Conservation (phyloP, 139 green algal species). For the Closterium sp. region DNA sequence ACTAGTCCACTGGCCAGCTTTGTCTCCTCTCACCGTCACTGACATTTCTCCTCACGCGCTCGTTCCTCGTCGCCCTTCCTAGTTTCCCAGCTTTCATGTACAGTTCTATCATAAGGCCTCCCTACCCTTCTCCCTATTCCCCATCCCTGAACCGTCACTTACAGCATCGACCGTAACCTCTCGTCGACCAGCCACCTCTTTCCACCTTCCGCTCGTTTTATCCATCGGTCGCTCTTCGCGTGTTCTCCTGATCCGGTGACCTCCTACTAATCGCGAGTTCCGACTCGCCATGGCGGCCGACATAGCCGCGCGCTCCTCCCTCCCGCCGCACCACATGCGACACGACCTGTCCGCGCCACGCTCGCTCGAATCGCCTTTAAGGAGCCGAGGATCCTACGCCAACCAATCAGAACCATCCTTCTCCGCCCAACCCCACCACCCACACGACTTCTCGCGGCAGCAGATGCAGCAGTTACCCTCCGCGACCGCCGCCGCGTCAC, state of each 20-base stretch:
- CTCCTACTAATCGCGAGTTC: background rate
- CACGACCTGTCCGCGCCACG: background rate
- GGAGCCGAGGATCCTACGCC: background rate
- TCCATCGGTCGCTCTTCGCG: no score
- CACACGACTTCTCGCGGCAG: background rate
- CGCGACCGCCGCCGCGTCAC: background rate
- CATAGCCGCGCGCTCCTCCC: background rate
- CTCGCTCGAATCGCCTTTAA: background rate
- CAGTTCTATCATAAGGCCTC: no score
- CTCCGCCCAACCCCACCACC: background rate
- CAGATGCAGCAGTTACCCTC: background rate
- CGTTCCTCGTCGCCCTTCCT: no score
- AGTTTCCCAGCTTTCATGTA: no score
- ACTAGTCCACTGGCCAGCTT: background rate
- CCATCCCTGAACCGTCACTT: background rate
- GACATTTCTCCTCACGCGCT: background rate
- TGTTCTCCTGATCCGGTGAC: no score
- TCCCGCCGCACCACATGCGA: background rate
- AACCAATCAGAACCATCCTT: background rate
- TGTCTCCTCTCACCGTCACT: background rate
- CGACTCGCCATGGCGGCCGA: background rate
- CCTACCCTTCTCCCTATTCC: no score
- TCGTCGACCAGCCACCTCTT: background rate
- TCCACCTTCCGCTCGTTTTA: no score
- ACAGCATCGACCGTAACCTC: background rate